Evolutionary conservation across 1,139 yeast genomes (phyloP).

Genomic region (Suhomyces bolitotheri): DNA sequence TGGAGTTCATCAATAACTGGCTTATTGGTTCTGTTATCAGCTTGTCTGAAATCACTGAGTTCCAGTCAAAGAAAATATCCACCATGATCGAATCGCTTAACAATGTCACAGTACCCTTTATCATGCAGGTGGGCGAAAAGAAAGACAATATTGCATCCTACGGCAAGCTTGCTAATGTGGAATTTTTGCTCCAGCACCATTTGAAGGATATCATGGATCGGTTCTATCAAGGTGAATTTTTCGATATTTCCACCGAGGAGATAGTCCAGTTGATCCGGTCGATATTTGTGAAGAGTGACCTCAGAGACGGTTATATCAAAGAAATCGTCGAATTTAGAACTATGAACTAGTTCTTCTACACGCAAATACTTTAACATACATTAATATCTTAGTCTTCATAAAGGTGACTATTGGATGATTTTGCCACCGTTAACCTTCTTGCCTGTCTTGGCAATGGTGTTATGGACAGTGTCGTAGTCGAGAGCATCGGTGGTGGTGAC

Average conservation of each 20-base stretch:
- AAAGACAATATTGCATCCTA: conserved; percentile 26
- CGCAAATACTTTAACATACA: too few species aligned
- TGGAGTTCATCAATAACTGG: conserved; percentile 36
- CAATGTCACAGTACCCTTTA: conserved; percentile 20
- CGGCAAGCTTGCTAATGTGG: conserved; percentile 46
- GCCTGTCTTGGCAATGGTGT: conserved; percentile 86
- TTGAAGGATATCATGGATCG: conserved; percentile 68
- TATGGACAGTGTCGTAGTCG: conserved; percentile 73
- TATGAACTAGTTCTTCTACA: conserved; percentile 10
- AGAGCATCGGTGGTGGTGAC: conserved; percentile 59
- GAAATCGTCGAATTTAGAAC: conserved; percentile 57
- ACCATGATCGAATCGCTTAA: conserved; percentile 26
- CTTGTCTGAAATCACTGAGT: conserved; percentile 39
- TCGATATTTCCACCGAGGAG: conserved; percentile 68
- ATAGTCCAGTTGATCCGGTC: conserved; percentile 55
- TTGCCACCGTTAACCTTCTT: conserved; percentile 75
- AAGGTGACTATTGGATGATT: conserved; percentile 30
- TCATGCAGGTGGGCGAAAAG: conserved; percentile 16
- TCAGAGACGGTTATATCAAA: conserved; percentile 58
- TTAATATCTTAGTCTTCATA: neutral
- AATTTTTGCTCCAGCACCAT: conserved; percentile 51
- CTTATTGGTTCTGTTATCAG: conserved; percentile 29
- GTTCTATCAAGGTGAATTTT: conserved; percentile 73
- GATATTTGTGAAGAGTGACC: conserved; percentile 71
- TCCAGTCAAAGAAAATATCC: conserved; percentile 34